A percentile compares a stretch with the other conserved stretches of the same genome.
Evolutionary conservation across 2,329 filamentous ascomycete species (phyloP).

Genomic region (Phaeosphaeriaceae sp.): DNA sequence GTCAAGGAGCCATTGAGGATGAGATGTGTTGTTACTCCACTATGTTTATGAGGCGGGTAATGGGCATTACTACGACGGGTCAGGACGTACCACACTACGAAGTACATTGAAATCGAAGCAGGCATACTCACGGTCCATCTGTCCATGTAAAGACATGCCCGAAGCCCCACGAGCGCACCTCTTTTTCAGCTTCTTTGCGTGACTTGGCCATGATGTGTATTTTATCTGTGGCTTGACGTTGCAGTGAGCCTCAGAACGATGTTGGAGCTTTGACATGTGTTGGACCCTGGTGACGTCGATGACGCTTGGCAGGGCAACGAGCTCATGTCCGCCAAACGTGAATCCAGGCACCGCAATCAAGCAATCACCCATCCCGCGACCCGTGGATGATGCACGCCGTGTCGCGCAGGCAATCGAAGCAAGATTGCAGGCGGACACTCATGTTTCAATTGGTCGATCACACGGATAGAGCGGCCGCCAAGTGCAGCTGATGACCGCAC

Average conservation of each 20-base stretch:
- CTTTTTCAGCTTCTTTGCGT: constrained; percentile 60
- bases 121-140: constrained; percentile 68
- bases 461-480: constrained; percentile 33
- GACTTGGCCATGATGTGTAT: constrained; percentile 46
- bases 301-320: constrained; percentile 15
- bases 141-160: constrained; percentile 74
- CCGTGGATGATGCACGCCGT: constrained; percentile 6
- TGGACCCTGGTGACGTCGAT: constrained; percentile 28
- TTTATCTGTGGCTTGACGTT: background rate
- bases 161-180: constrained; percentile 75
- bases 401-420: constrained; percentile 8
- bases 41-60: constrained; percentile 72
- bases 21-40: constrained; percentile 71
- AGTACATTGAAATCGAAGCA: background rate
- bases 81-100: too few species aligned
- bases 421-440: constrained; percentile 4
- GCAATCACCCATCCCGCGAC: background rate
- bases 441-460: constrained; percentile 25
- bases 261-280: constrained; percentile 1
- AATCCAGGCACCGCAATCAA: background rate
- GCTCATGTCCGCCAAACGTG: background rate
- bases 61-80: constrained; percentile 64
- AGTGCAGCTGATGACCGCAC: constrained; percentile 20
- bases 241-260: background rate
- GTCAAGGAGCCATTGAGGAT: constrained; percentile 71